Conservation (phyloP, 2,329 filamentous ascomycete species). For the Nemania sp. region DNA sequence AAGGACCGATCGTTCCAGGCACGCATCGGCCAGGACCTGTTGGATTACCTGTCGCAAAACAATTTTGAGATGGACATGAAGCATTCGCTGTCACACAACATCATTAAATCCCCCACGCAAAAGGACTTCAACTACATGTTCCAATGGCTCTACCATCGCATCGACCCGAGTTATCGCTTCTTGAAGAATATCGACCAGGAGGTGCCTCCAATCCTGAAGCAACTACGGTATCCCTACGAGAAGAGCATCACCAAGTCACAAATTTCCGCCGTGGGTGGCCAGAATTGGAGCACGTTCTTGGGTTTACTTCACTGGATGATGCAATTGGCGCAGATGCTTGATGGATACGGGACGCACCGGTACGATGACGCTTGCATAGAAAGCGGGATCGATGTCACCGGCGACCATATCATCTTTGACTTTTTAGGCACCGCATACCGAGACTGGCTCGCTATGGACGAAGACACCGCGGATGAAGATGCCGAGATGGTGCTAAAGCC, state of each 20-base stretch:
- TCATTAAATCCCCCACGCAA: conserved; percentile 92
- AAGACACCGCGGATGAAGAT: conserved; percentile 87
- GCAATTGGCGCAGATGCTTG: conserved; percentile 94
- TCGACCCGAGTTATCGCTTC: conserved; percentile 93
- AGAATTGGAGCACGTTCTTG: conserved; percentile 96
- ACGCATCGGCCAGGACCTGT: conserved; percentile 86
- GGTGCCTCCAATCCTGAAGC: conserved; percentile 90
- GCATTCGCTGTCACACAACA: conserved; percentile 89
- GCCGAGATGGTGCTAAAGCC: conserved; percentile 82
- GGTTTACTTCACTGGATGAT: conserved; percentile 99
- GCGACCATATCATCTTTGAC: conserved; percentile 93
- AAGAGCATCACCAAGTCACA: conserved; percentile 97
- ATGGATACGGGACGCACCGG: conserved; percentile 79
- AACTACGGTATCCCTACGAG: conserved; percentile 93
- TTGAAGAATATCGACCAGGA: conserved; percentile 96
- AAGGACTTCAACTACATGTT: conserved; percentile 99
- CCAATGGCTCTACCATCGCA: conserved; percentile 95
- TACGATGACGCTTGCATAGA: conserved; percentile 94
- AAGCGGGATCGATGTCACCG: conserved; percentile 85
- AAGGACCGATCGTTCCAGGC: conserved; percentile 84
- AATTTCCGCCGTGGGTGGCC: conserved; percentile 91
- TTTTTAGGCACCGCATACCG: conserved; percentile 91
- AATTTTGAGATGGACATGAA: conserved; percentile 99
- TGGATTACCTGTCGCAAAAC: conserved; percentile 91
- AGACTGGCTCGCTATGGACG: conserved; percentile 93